Conservation (phyloP, 129 eudicot species). For the Saposhnikovia divaricata region DNA sequence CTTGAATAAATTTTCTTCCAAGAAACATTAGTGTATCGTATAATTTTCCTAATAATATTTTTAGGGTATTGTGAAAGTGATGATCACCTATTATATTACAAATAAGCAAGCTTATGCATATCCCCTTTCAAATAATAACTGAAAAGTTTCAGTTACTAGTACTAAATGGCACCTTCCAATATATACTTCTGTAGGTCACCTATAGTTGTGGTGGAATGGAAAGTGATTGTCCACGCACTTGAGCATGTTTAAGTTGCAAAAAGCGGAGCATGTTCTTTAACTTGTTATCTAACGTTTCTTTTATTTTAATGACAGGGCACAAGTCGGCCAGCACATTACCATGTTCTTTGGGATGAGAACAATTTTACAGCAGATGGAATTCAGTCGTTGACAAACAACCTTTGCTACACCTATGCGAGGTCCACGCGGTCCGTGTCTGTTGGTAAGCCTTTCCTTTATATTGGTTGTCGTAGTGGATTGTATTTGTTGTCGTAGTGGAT, state of each 20-base stretch:
- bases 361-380: conserved; percentile 62
- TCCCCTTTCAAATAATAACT: neutral
- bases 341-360: conserved; percentile 75
- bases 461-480: neutral
- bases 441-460: conserved; percentile 27
- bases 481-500: too few relatives aligned
- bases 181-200: neutral
- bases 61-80: neutral
- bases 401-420: conserved; percentile 70
- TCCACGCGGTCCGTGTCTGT: conserved; percentile 71
- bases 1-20: neutral
- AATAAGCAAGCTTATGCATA: neutral
- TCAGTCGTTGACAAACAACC: conserved; percentile 62
- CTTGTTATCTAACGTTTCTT: neutral
- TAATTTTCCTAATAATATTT: neutral
- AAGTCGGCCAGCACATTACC: conserved; percentile 73
- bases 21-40: neutral
- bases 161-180: neutral
- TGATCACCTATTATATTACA: neutral
- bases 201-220: neutral
- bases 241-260: neutral
- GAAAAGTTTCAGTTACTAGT: neutral
- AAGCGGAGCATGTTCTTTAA: neutral
- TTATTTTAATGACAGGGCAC: conserved; percentile 37
- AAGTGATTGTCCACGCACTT: neutral